Conservation (phyloP, 495 filamentous ascomycete genomes). For the Pyronema domesticum region DNA sequence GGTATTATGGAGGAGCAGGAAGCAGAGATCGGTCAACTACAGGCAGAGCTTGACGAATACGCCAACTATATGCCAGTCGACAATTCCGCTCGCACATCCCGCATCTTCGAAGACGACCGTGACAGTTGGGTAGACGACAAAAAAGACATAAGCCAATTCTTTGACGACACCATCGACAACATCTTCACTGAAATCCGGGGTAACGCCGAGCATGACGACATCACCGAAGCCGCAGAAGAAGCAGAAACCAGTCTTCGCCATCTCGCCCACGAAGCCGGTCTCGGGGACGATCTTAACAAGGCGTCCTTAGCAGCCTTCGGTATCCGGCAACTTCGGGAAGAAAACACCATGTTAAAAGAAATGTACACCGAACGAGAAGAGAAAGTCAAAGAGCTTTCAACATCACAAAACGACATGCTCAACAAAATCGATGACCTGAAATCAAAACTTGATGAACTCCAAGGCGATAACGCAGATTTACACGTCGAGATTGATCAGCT, state of each 20-base stretch:
- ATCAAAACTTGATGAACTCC: slow-evolving; percentile 3
- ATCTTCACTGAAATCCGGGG: slow-evolving; percentile 22
- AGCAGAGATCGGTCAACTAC: slow-evolving; percentile 18
- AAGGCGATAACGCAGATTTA: background rate
- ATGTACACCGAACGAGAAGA: slow-evolving; percentile 13
- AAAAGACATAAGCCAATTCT: slow-evolving; percentile 16
- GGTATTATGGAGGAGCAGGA: slow-evolving; percentile 16
- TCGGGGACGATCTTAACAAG: slow-evolving; percentile 17
- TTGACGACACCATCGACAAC: slow-evolving; percentile 20
- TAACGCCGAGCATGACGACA: slow-evolving; percentile 15
- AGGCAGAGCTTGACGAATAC: slow-evolving; percentile 21
- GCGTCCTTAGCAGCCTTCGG: slow-evolving; percentile 19
- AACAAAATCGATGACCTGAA: background rate
- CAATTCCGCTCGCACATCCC: slow-evolving; percentile 13
- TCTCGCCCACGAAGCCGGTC: slow-evolving; percentile 14
- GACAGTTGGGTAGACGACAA: slow-evolving; percentile 20
- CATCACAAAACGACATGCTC: slow-evolving; percentile 7
- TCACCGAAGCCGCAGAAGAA: slow-evolving; percentile 20
- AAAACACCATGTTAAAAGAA: slow-evolving; percentile 12
- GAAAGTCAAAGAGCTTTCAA: slow-evolving; percentile 7
- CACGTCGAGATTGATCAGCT: slow-evolving; percentile 2
- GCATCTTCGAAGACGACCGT: slow-evolving; percentile 9
- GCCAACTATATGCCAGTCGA: slow-evolving; percentile 23
- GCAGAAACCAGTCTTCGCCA: slow-evolving; percentile 17
- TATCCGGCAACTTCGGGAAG: slow-evolving; percentile 16